Base-by-base conservation (phyloP, 371 early-diverging fungal species). In the Lichtheimia ramosa region DNA sequence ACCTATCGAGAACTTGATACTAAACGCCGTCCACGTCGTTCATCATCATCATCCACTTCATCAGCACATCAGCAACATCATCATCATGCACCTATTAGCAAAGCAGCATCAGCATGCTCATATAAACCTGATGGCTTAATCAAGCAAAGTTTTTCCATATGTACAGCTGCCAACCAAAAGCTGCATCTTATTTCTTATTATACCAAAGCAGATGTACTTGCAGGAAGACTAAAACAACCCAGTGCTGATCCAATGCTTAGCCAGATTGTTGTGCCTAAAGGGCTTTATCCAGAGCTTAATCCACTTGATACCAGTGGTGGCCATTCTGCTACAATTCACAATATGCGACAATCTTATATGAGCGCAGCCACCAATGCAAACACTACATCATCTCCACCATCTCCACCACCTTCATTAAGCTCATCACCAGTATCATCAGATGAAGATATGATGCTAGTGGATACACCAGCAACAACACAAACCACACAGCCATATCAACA, bases 171-270 rank as follows among this genome's bases (percentile, higher is more conserved):
- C 53, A 86, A 89, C 64, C 87, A 88, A 65, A 91, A 89, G 70
- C 72, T 93, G 51, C 94, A 94, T 55, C 80, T 95, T 21, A 93
- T 95, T 63, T 92, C 90, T 27, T 95, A 95, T 68, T 95, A 91
- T 64, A 84, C 86, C 48, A 86, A 87, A 60, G 85, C 85, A 16
- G 92, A 94, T 65, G 78, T 91, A 14, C 60, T 79, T 41, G 58
- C 71, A 28, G 84, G 77, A 4, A 74, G 75, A 20, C 60, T 88
- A 39, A 67, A 72, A 52, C 80, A 77, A 5, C 88, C 88, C 15
- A 62, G 72, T 1, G 48, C 61, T 12, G 88, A 88, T 55, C 73
- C 81, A 16, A 51, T 63, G n/a, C 62, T 88, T 8, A 66, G 65
- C 40, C 52, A 74, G 2, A 81, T 88, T 16, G 63, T 58, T 0